Conservation (phyloP, 805 yeast species). For the Wickerhamiella lipophila region DNA sequence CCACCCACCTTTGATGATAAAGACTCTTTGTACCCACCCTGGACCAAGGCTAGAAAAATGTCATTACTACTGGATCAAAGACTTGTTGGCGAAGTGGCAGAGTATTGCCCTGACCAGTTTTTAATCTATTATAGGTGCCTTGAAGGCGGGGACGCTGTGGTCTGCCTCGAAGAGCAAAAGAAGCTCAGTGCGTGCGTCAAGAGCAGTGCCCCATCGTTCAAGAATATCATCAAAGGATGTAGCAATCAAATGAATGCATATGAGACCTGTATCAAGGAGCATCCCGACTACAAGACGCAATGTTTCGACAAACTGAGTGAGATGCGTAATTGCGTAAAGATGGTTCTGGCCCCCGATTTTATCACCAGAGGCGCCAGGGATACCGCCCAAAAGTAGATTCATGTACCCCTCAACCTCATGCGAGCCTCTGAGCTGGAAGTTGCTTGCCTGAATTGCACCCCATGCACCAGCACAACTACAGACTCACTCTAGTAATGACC, state of each 20-base stretch:
- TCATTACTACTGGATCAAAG: constrained; percentile 51
- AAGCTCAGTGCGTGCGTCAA: constrained; percentile 52
- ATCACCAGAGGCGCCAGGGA: background rate
- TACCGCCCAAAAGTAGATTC: no score
- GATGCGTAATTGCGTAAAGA: constrained; percentile 54
- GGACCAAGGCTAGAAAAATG: constrained; percentile 23
- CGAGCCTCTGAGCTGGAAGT: no score
- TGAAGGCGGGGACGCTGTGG: constrained; percentile 38
- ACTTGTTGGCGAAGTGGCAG: constrained; percentile 64
- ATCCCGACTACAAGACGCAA: constrained; percentile 34
- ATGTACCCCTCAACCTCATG: no score
- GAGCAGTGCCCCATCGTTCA: constrained; percentile 55
- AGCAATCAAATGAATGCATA: constrained; percentile 44
- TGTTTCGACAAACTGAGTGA: constrained; percentile 43
- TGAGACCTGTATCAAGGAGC: constrained; percentile 48
- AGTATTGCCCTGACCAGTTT: constrained; percentile 61
- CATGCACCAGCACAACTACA: no score
- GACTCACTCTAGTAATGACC: no score
- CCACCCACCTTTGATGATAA: no score
- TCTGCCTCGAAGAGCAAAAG: constrained; percentile 45
- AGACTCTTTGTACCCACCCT: no score
- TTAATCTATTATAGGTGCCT: constrained; percentile 64
- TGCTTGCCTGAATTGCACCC: no score
- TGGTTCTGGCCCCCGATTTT: constrained; percentile 9
- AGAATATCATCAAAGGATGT: constrained; percentile 53